Evolutionary conservation across 2,329 filamentous ascomycete species (phyloP).

Genomic region (Keithomyces neogunnii): DNA sequence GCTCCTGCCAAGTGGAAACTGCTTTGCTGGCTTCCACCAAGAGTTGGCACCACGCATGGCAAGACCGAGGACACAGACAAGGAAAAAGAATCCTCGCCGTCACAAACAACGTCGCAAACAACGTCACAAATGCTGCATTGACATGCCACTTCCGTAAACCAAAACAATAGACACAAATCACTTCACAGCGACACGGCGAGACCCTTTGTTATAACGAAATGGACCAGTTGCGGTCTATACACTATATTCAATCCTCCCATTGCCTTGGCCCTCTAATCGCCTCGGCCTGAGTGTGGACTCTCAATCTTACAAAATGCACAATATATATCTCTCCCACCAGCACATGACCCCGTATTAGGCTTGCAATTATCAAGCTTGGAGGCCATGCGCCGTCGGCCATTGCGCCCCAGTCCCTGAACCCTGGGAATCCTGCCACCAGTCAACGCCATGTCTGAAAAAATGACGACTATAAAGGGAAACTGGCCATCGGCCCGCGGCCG

Average conservation of each 20-base stretch:
- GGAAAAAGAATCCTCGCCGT: no score
- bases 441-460: conserved; percentile 6
- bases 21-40: no score
- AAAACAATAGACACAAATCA: background rate
- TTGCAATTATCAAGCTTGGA: conserved; percentile 1
- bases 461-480: conserved; percentile 1
- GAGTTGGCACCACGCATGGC: no score
- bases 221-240: conserved; percentile 1
- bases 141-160: no score
- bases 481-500: background rate
- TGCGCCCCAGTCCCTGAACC: background rate
- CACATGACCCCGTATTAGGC: conserved; percentile 1
- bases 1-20: no score
- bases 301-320: conserved; percentile 5
- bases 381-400: background rate
- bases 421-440: background rate
- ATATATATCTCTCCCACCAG: background rate
- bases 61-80: no score
- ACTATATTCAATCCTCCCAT: conserved; percentile 1
- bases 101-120: no score
- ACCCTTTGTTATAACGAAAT: background rate
- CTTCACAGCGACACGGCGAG: background rate
- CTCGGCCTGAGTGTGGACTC: background rate
- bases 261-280: background rate
- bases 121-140: no score